A percentile compares a stretch with the other conserved stretches of the same genome.
Conservation (phyloP, 345 rosid species). For the Citrus maxima region DNA sequence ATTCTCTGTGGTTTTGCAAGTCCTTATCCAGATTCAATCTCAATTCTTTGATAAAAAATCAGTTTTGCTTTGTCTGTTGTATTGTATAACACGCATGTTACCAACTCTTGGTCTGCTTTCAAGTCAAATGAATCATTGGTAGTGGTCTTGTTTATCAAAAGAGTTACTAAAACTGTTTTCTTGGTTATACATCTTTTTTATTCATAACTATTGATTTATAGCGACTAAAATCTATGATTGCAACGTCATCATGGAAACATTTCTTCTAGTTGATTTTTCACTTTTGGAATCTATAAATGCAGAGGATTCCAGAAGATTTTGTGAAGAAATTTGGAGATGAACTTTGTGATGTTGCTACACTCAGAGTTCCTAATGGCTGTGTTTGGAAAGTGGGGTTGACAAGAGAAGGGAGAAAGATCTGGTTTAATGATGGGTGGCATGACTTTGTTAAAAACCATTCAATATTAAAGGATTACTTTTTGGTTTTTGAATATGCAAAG, state of each 20-base stretch:
- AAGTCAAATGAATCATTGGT: neutral
- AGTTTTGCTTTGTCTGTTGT: neutral
- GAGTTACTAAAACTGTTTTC: neutral
- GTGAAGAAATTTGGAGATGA: slow-evolving; percentile 28
- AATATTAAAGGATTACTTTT: slow-evolving; percentile 22
- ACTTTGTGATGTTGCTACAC: slow-evolving; percentile 30
- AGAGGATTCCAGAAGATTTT: slow-evolving; percentile 40
- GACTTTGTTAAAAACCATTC: slow-evolving; percentile 27
- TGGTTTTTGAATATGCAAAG: slow-evolving; percentile 36
- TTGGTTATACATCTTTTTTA: neutral
- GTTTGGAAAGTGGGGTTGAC: slow-evolving; percentile 34
- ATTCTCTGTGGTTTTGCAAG: neutral
- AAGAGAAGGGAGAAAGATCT: slow-evolving; percentile 21
- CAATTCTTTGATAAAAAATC: neutral
- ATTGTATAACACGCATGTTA: neutral
- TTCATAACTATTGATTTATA: neutral
- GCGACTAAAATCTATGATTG: neutral
- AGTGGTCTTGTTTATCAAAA: neutral
- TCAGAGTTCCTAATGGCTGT: slow-evolving; percentile 27
- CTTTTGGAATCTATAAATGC: neutral
- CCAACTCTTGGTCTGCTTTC: neutral
- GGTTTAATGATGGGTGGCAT: slow-evolving; percentile 44
- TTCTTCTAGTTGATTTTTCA: too few relatives aligned
- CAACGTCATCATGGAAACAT: too few relatives aligned
- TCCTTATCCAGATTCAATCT: neutral